Base-by-base conservation (phyloP, 2,329 filamentous ascomycete genomes). In the Epichloe gansuensis region DNA sequence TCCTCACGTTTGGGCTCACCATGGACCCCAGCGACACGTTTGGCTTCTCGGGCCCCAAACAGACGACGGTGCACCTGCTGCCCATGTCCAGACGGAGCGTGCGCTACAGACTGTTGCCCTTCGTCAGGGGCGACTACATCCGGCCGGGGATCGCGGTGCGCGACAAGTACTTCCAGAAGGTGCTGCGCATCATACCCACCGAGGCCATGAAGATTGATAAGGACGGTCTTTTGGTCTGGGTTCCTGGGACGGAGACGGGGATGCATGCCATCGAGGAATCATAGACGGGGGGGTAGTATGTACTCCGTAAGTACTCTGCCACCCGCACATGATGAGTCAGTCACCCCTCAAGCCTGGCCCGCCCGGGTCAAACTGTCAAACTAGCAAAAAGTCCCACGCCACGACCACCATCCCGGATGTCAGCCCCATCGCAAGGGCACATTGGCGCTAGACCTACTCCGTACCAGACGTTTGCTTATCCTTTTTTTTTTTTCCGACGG, bases 21-120 rank as follows among this genome's bases (percentile, higher is more conserved):
- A 95, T 98, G 89, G 91, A 98, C 59, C 86, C 89, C 3, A 91
- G 82, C 64, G 89, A 95, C 57, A 80, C 89, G 50, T 97, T 97
- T 68, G 91, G 89, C 0, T 97, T 98, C 67, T 89, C 87, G 7
- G 93, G 93, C 0, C 75, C 87, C 2, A 97, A 97, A 70, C 77
- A 85, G 57, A 83, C 81, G 12, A 85, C 84, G 1, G 60, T 96
- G 50, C 88, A 93, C 62, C 71, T 97, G 42, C 77, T 95, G 45
- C 93, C 93, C 0, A 73, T 95, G 56, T 90, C 87, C 54, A 74
- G 90, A 54, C 76, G 87, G 46, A 78, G 75, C 0, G 74, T 89
- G n/a, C 75, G 78, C 27, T 97, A 90, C 63, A 78, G 82, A 40
- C 61, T 98, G 17, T 66, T 95, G 54, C 83, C 90, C 7, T 75